Base-by-base conservation (phyloP, 805 yeast species). In the Allodekkera sacchari region DNA sequence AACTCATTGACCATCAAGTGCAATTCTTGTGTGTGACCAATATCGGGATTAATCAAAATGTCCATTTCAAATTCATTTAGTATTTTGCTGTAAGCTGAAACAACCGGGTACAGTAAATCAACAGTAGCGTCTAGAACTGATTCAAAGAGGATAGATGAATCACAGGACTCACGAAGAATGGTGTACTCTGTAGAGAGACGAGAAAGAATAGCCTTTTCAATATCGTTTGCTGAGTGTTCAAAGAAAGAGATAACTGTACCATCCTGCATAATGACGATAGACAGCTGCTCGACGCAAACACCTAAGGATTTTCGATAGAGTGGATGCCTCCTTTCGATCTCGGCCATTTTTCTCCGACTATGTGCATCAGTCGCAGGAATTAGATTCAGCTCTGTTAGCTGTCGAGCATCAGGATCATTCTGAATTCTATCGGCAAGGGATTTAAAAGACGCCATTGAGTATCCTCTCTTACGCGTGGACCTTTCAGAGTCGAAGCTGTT, bases 211-310 rank as follows among this genome's bases (percentile, higher is more conserved):
- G 80, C 77, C 22, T 55, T 54, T 33, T 68, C 74, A 16, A 74
- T 61, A 28, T 68, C 73, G 27, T 63, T 61, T 5, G 74, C 76
- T 4, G 73, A 62, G 37, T 70, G 66, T 44, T 74, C 81, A 45
- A 74, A 74, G 39, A 74, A 70, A 0, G 79, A 62, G 4, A 74
- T 60, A 9, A 74, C 67, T 0, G 74, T 63, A 27, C 64, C 59
- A 29, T 64, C 58, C 6, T 56, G 48, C 12, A 66, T 52, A 12
- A 74, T 36, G 37, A 66, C 74, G 28, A 73, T 48, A 0, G 77
- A 68, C 2, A 68, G 68, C 44, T 74, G 80, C 44, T 74, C 81
- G 8, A 70, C 54, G 1, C 73, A 76, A 6, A 74, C 74, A 15
- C 57, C 61, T 33, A 57, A 43, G 8, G 62, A 60, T 40, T 64